These are phyloP conservation scores for Populus hybrid DNA, from an alignment of 441 rosid genomes.

Conservation along the genomic window DNA sequence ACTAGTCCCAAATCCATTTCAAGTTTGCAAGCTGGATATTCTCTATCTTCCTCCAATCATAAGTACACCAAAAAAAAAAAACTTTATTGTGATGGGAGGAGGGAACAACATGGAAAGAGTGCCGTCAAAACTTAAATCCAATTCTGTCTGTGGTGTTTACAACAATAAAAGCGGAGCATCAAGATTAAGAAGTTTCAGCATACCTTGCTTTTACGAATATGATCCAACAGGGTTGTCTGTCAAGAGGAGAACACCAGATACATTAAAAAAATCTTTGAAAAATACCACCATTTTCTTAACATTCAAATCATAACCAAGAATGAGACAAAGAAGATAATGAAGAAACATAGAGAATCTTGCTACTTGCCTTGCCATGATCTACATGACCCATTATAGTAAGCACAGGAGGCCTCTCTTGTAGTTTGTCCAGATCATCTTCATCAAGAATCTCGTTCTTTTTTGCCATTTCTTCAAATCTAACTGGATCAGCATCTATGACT, in stretches of 20 bases:
- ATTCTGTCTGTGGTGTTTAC: not conserved
- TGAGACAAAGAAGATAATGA: not conserved
- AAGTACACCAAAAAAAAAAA: not conserved
- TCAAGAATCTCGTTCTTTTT: constrained; percentile 76
- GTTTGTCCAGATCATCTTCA: constrained; percentile 85
- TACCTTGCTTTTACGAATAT: constrained; percentile 96
- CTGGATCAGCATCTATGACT: constrained; percentile 72
- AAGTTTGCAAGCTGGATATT: not conserved
- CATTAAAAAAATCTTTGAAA: constrained; percentile 27
- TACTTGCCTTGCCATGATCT: constrained; percentile 90
- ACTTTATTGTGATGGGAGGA: not conserved
- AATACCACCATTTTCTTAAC: not conserved
- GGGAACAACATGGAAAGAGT: not conserved
- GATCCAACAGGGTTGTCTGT: constrained; percentile 95
- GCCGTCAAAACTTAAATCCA: not conserved
- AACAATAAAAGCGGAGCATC: not conserved
- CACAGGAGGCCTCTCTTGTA: constrained; percentile 91
- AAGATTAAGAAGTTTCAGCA: constrained; percentile 5
- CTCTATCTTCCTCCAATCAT: not conserved
- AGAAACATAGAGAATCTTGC: not conserved
- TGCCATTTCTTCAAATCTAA: constrained; percentile 88
- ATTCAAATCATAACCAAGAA: not conserved
- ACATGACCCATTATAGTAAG: constrained; percentile 99
- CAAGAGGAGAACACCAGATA: constrained; percentile 24
- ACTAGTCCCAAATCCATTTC: not conserved